Conservation (phyloP, 306 rosid species). For the Mimosa pudica region DNA sequence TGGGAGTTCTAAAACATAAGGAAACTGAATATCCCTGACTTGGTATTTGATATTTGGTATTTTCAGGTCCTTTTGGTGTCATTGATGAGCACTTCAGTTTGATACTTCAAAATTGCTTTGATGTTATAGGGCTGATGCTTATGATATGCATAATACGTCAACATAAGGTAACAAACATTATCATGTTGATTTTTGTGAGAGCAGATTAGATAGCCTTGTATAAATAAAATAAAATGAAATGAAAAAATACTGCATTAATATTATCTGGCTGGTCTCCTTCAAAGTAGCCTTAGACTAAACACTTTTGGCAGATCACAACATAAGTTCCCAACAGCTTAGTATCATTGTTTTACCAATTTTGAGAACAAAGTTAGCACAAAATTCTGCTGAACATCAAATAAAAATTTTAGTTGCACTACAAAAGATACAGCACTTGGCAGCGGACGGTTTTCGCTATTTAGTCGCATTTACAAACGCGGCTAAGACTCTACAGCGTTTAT, state of each 20-base stretch:
- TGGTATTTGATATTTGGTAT: not conserved
- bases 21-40: not conserved
- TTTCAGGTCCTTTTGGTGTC: conserved; percentile 27
- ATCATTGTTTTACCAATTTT: too few species aligned
- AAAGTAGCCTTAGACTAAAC: not conserved
- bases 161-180: conserved; percentile 3
- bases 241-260: not conserved
- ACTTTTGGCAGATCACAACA: not conserved
- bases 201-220: conserved; percentile 3
- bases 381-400: too few species aligned
- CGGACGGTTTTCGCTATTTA: too few species aligned
- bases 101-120: conserved; percentile 20
- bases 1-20: not conserved
- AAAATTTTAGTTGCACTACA: too few species aligned
- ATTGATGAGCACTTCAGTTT: conserved; percentile 25
- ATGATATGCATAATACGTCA: conserved; percentile 23
- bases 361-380: too few species aligned
- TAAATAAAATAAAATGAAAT: not conserved
- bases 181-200: not conserved
- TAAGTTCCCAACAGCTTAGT: too few species aligned
- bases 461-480: too few species aligned
- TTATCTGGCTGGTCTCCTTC: not conserved
- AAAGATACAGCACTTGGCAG: too few species aligned
- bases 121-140: conserved; percentile 24
- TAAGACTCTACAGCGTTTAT: too few species aligned